Conservation (phyloP, 192 early-diverging fungal species). For the Funneliformis mosseae region DNA sequence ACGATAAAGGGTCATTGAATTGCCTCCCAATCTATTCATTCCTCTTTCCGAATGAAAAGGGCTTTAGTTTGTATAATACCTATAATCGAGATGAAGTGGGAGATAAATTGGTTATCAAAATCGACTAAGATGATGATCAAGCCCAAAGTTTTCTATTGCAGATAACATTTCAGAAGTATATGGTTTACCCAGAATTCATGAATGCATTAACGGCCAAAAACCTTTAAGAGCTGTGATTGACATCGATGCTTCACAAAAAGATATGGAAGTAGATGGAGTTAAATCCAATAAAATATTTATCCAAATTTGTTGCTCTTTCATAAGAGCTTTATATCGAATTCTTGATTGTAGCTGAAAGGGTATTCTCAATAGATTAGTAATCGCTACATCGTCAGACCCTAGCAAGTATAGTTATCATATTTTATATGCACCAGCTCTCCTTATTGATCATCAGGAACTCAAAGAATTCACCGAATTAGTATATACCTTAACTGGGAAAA, state of each 20-base stretch:
- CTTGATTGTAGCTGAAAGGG: slow-evolving; percentile 8
- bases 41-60: too few relatives aligned
- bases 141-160: not conserved
- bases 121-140: too few relatives aligned
- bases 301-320: slow-evolving; percentile 1
- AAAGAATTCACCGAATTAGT: slow-evolving; percentile 1
- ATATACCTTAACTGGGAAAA: not conserved
- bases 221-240: slow-evolving; percentile 12
- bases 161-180: slow-evolving; percentile 1
- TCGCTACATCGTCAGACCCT: not conserved
- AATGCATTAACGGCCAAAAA: not conserved
- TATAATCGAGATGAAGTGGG: too few relatives aligned
- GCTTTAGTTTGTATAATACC: too few relatives aligned
- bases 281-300: not conserved
- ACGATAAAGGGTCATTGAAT: too few relatives aligned
- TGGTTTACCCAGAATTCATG: not conserved
- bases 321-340: slow-evolving; percentile 18
- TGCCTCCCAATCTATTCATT: too few relatives aligned
- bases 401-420: slow-evolving; percentile 7
- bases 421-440: slow-evolving; percentile 11
- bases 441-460: not conserved
- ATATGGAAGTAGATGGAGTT: not conserved
- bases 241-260: not conserved
- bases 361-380: not conserved
- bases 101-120: too few relatives aligned